A percentile compares a stretch with the other conserved stretches of the same genome.
These are phyloP conservation scores for Craterostigma plantagineum DNA, from an alignment of 257 asterid genomes.

Conservation along the genomic window DNA sequence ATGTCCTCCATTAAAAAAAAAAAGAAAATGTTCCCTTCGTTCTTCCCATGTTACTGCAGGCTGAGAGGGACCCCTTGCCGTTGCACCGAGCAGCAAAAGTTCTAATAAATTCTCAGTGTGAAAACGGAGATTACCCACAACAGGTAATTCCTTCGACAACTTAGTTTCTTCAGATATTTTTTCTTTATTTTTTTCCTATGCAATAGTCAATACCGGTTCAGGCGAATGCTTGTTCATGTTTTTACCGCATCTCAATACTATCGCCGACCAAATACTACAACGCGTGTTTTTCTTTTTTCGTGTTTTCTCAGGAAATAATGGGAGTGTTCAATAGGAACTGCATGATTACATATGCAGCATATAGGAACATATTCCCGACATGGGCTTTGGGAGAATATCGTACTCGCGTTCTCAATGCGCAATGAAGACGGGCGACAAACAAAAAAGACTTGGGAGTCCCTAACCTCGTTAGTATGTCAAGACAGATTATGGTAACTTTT, in stretches of 20 bases:
- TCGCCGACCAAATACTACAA: too few species aligned
- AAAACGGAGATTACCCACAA: conserved; percentile 91
- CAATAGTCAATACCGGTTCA: too few species aligned
- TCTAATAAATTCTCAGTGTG: conserved; percentile 70
- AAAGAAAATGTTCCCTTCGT: not conserved
- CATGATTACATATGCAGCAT: conserved; percentile 89
- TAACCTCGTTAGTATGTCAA: too few species aligned
- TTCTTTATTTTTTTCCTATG: too few species aligned
- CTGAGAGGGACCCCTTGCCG: conserved; percentile 68
- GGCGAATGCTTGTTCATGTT: too few species aligned
- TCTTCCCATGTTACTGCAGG: conserved; percentile 30
- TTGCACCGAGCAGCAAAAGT: conserved; percentile 76
- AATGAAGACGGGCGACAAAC: too few species aligned
- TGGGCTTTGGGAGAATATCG: conserved; percentile 89
- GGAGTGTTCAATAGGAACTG: conserved; percentile 86
- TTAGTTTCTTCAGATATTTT: too few species aligned
- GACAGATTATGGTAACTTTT: too few species aligned
- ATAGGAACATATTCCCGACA: conserved; percentile 76
- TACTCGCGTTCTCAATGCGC: too few species aligned
- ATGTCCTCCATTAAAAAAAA: not conserved
- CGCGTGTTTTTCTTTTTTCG: not conserved
- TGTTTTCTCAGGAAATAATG: conserved; percentile 50
- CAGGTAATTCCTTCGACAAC: conserved; percentile 28
- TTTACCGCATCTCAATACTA: too few species aligned
- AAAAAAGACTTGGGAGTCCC: too few species aligned